phyloP scores from a whole-genome alignment of 1,284 basidiomycete genomes.

The Rhodotorula glutinis region DNA sequence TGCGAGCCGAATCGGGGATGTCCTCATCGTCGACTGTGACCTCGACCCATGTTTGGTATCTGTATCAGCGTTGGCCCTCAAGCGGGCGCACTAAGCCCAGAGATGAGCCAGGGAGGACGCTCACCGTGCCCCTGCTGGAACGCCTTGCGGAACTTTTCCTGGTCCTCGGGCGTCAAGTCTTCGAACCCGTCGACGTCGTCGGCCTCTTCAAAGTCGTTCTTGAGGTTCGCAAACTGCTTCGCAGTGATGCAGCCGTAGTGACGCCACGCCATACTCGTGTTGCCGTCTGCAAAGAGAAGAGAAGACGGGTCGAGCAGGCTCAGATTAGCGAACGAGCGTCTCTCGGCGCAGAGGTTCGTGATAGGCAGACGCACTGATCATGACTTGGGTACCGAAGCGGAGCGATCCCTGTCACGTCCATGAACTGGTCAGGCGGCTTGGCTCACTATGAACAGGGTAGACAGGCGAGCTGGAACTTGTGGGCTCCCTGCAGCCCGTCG shows the following conservation, averaged over 20 bases:
- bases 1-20: constrained; percentile 41
- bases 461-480: no score
- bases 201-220: constrained; percentile 15
- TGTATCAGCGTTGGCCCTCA: no score
- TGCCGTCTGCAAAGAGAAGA: constrained; percentile 10
- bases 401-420: constrained; percentile 7
- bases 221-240: constrained; percentile 32
- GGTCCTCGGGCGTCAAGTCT: constrained; percentile 39
- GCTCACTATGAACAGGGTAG: no score
- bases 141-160: constrained; percentile 35
- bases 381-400: constrained; percentile 14
- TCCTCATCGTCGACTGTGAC: constrained; percentile 36
- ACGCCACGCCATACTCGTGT: constrained; percentile 44
- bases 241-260: constrained; percentile 47
- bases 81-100: no score
- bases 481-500: no score
- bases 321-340: not conserved
- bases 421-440: no score
- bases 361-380: constrained; percentile 6
- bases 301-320: no score
- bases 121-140: constrained; percentile 33
- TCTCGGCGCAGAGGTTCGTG: not conserved
- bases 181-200: constrained; percentile 41
- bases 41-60: no score
- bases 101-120: no score